Conservation (phyloP, 441 rosid species). For the Croton setiger region DNA sequence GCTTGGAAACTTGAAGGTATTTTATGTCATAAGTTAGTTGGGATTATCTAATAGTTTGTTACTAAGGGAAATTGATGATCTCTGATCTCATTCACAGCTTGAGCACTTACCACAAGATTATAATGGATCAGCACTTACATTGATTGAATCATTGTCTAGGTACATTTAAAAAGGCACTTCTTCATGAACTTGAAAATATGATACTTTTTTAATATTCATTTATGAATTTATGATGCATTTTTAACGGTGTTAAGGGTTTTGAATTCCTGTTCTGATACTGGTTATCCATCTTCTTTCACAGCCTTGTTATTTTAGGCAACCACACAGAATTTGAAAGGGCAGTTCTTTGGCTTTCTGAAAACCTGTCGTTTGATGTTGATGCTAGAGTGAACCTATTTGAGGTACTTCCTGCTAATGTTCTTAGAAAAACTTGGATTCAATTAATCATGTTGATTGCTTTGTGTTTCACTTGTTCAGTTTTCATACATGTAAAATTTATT, state of each 20-base stretch:
- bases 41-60: not conserved
- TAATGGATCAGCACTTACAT: constrained; percentile 87
- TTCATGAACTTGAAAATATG: not conserved
- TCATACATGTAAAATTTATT: not conserved
- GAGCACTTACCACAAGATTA: constrained; percentile 79
- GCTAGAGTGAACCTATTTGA: constrained; percentile 90
- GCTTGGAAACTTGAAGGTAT: constrained; percentile 92
- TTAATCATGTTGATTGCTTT: not conserved
- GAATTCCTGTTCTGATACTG: constrained; percentile 18
- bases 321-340: constrained; percentile 80
- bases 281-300: constrained; percentile 27
- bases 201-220: not conserved
- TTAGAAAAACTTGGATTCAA: not conserved
- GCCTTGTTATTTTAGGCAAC: constrained; percentile 93
- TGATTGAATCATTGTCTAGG: constrained; percentile 91
- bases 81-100: constrained; percentile 53
- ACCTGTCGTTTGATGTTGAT: constrained; percentile 74
- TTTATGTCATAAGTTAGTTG: constrained; percentile 5
- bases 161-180: constrained; percentile 22
- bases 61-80: constrained; percentile 8
- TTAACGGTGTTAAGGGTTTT: not conserved
- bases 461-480: constrained; percentile 8
- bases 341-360: constrained; percentile 80
- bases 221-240: not conserved
- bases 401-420: constrained; percentile 36